Conservation (phyloP, 371 early-diverging fungal genomes). For the Cokeromyces recurvatus region DNA sequence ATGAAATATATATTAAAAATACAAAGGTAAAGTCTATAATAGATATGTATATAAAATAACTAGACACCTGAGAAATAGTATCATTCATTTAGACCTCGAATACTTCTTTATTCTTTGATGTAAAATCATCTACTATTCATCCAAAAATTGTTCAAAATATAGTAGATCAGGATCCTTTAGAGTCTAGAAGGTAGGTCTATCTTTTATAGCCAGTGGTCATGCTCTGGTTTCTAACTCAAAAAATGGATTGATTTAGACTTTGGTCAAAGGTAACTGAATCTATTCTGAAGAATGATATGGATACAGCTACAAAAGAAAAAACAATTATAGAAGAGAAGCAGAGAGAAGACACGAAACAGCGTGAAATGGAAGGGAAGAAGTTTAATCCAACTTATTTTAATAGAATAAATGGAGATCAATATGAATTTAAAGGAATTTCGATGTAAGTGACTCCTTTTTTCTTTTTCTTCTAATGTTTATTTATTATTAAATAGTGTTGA, state of each 20-base stretch:
- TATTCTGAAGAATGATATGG: slow-evolving; percentile 61
- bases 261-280: slow-evolving; percentile 86
- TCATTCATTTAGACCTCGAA: slow-evolving; percentile 11
- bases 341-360: slow-evolving; percentile 59
- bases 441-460: slow-evolving; percentile 6
- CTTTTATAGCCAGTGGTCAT: too few species aligned
- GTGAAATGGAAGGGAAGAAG: slow-evolving; percentile 47
- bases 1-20: slow-evolving; percentile 56
- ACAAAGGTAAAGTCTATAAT: slow-evolving; percentile 17
- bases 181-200: slow-evolving; percentile 66
- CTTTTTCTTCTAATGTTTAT: neutral
- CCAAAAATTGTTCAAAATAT: slow-evolving; percentile 71
- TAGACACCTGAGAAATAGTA: too few species aligned
- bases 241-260: slow-evolving; percentile 1
- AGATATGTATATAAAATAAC: too few species aligned
- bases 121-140: slow-evolving; percentile 51
- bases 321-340: slow-evolving; percentile 81
- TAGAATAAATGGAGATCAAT: slow-evolving; percentile 21
- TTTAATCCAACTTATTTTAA: slow-evolving; percentile 57
- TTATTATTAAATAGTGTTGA: slow-evolving; percentile 13
- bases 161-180: slow-evolving; percentile 75
- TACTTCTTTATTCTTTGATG: slow-evolving; percentile 62
- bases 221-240: too few species aligned
- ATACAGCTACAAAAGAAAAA: slow-evolving; percentile 81
- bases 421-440: slow-evolving; percentile 20